Conservation (phyloP, 208 protist species). For the Trypanosoma brucei region DNA sequence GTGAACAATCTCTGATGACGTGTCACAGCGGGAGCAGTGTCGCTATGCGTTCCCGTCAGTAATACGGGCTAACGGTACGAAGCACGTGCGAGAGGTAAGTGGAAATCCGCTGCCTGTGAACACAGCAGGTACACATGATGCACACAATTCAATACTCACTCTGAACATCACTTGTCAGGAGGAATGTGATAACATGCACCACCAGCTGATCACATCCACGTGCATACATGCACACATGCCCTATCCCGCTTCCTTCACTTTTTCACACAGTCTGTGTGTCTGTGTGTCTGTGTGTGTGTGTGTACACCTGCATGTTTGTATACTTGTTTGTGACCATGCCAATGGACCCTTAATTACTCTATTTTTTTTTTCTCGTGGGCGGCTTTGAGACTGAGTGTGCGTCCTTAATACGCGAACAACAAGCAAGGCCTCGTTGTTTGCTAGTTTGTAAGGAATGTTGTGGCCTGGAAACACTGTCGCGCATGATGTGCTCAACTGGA, state of each 20-base stretch:
- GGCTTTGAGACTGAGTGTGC: too few relatives aligned
- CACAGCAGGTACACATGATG: conserved; percentile 5
- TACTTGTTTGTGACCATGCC: too few relatives aligned
- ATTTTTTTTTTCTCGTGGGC: too few relatives aligned
- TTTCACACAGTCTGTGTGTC: neutral
- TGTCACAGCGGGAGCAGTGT: conserved; percentile 18
- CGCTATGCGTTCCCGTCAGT: conserved; percentile 26
- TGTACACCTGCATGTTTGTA: too few relatives aligned
- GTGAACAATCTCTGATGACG: conserved; percentile 5
- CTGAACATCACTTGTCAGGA: conserved; percentile 19
- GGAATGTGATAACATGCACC: conserved; percentile 25
- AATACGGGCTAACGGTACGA: conserved; percentile 26
- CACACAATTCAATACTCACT: conserved; percentile 26
- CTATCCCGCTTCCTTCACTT: neutral
- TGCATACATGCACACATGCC: neutral
- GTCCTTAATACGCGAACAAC: too few relatives aligned
- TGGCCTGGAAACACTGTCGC: neutral
- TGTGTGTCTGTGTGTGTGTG: too few relatives aligned
- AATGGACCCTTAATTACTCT: too few relatives aligned
- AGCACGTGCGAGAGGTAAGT: conserved; percentile 22
- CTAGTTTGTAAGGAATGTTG: too few relatives aligned
- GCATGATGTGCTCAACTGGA: neutral
- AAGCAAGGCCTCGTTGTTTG: too few relatives aligned
- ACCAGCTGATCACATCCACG: conserved; percentile 19
- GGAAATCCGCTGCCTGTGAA: neutral